Evolutionary conservation across 2,329 filamentous ascomycete species (phyloP), one percentile per base, ranked within the genome.

Genomic region (Ascochyta koolunga): DNA sequence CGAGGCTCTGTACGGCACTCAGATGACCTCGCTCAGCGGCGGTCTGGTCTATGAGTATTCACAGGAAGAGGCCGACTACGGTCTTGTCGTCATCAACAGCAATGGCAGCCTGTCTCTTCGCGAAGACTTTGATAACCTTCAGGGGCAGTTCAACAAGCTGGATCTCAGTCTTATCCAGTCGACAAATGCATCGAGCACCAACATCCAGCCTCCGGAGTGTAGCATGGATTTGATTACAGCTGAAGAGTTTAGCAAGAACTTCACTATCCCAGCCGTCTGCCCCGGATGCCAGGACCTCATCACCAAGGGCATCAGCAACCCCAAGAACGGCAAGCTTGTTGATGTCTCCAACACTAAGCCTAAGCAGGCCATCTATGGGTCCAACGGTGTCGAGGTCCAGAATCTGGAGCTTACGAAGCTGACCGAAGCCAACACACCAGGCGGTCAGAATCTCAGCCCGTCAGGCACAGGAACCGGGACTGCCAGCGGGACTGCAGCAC

Each of bases 11-110:
- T 93, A 93, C 74, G 83, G 89, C 51, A 67, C 80, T 33, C 66
- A 90, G 60, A 92, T 93, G 88, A 87, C 79, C 16, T 79, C 85
- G 51, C 86, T 93, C 68, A 88, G 86, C 49, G 90, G 90, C 59
- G 90, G 89, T 60, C 81, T 95, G 39, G 89, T 93, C 39, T 95
- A 93, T 79, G 89, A 95, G 76, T 93, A 85, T 75, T 86, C 86
- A 1, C 82, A 92, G 75, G 90, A 93, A 71, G 75, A 78, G 36
- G 87, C 88, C 71, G 73, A 82, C 63, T 83, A 78, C 60, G 81
- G 81, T 41, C 71, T 83, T 6, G 78, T 82, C 10, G 57, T 72
- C 29, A 70, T 80, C 55, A 74, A 79, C 58, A 59, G 64, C 54
- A 77, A 83, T 54, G 72, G 72, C 53, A 77, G 76, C 13, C 65